Conservation (phyloP, 352 stramenopile genomes). For the Phytophthora sojae region DNA sequence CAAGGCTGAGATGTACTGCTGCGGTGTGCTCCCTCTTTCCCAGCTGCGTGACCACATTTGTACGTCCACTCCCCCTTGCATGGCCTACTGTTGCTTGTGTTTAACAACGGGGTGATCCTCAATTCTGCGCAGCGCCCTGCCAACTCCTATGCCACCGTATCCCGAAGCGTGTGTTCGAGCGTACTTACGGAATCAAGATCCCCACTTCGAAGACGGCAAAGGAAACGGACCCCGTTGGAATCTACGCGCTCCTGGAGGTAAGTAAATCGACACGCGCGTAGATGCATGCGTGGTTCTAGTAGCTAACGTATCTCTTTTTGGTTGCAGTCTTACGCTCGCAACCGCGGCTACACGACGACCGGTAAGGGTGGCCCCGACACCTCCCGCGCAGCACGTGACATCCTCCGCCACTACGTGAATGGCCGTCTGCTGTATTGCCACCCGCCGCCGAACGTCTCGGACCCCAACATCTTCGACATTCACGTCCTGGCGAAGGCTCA, state of each 20-base stretch:
- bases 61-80: conserved; percentile 25
- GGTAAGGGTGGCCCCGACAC: conserved; percentile 96
- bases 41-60: conserved; percentile 97
- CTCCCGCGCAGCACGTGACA: conserved; percentile 93
- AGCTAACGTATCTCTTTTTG: conserved; percentile 6
- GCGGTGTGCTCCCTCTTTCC: conserved; percentile 98
- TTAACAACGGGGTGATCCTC: conserved; percentile 15
- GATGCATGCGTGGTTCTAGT: background rate
- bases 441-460: conserved; percentile 82
- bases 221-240: conserved; percentile 79
- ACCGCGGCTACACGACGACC: conserved; percentile 93
- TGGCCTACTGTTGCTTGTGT: background rate
- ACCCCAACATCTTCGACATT: conserved; percentile 78
- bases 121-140: conserved; percentile 76
- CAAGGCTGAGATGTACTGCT: conserved; percentile 99
- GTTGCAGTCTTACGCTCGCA: conserved; percentile 77
- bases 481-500: conserved; percentile 63
- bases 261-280: conserved; percentile 5
- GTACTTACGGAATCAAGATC: conserved; percentile 97
- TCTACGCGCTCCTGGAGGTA: conserved; percentile 82
- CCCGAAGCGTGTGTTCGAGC: conserved; percentile 95
- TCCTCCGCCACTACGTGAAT: conserved; percentile 98
- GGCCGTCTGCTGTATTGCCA: conserved; percentile 98
- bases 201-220: conserved; percentile 63
- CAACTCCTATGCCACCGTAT: conserved; percentile 96